These are phyloP conservation scores for Endocarpon pusillum DNA, from an alignment of 495 filamentous ascomycete species.

Conservation along the genomic window DNA sequence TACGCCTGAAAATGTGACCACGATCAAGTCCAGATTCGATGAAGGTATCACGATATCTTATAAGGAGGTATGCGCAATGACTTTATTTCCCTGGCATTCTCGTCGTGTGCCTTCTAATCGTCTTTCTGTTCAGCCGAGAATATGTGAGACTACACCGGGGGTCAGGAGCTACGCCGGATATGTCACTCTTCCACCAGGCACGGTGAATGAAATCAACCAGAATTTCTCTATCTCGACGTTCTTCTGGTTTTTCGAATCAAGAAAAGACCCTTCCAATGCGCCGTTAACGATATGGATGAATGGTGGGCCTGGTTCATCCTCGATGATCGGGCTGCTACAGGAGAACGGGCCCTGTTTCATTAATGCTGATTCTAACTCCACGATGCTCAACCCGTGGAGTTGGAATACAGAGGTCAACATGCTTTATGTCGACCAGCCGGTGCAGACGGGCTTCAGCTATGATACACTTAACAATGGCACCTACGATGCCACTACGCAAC, in stretches of 20 bases:
- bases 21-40: slow-evolving; percentile 38
- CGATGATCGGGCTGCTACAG: slow-evolving; percentile 22
- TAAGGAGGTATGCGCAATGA: slow-evolving; percentile 38
- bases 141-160: slow-evolving; percentile 34
- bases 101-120: slow-evolving; percentile 3
- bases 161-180: slow-evolving; percentile 29
- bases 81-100: slow-evolving; percentile 1
- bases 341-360: slow-evolving; percentile 27
- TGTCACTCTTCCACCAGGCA: slow-evolving; percentile 24
- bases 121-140: slow-evolving; percentile 20
- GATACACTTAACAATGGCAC: slow-evolving; percentile 23
- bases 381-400: slow-evolving; percentile 25
- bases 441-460: slow-evolving; percentile 27
- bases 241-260: slow-evolving; percentile 35
- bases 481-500: slow-evolving; percentile 25
- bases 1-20: slow-evolving; percentile 31
- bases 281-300: slow-evolving; percentile 38
- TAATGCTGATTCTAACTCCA: slow-evolving; percentile 22
- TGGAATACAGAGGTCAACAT: slow-evolving; percentile 29
- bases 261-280: slow-evolving; percentile 30
- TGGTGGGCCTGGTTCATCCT: slow-evolving; percentile 26
- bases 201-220: slow-evolving; percentile 21
- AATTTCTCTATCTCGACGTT: slow-evolving; percentile 28
- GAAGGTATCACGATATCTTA: slow-evolving; percentile 45
- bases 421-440: slow-evolving; percentile 31